Base-by-base conservation (phyloP, 2,329 filamentous ascomycete genomes). In the Calonectria hongkongensis region DNA sequence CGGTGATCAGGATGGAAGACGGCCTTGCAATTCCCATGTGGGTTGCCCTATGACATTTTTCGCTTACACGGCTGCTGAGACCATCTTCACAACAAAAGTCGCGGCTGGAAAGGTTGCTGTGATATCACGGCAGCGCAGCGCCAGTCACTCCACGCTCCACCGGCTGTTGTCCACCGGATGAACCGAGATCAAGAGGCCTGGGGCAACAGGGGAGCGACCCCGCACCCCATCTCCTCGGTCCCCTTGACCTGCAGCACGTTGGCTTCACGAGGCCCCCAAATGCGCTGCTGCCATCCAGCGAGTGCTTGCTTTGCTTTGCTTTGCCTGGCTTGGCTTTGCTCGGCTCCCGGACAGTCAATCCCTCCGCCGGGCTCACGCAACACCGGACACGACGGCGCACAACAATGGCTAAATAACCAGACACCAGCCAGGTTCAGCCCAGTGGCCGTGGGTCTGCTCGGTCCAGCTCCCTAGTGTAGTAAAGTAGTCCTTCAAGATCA, bases 141-240 rank as follows among this genome's bases (percentile, higher is more conserved):
- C n/a, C 45, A 48, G 21, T 48, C 45, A 28, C 54, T 60, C 54
- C 33, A 33, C 28, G 16, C 27, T 54, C 28, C 6, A 36, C 54
- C 54, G n/a, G 18, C 21, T 27, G 54, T 21, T 28, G 33, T 41
- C 33, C 54, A 58, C 65, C 30, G 66, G 45, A 69, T 56, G 43
- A 70, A 51, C 68, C 62, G 43, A 70, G 68, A 70, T 70, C 50
- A 56, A 60, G 25, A 66, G 51, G 27, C 39, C 43, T 30, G 51
- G 68, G 68, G 47, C 50, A 66, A 54, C 50, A 65, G 60, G 62
- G 68, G 68, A 54, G 21, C 25, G 39, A 71, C 69, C 69, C 69
- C 64, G 69, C 64, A 71, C 66, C 69, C 45, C 60, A 66, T 71
- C 63, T 67, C 64, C 64, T 30, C 25, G 28, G 50, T 54, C 54